Base-by-base conservation (phyloP, 495 filamentous ascomycete genomes). In the Paragyromitra xinjiangensis region DNA sequence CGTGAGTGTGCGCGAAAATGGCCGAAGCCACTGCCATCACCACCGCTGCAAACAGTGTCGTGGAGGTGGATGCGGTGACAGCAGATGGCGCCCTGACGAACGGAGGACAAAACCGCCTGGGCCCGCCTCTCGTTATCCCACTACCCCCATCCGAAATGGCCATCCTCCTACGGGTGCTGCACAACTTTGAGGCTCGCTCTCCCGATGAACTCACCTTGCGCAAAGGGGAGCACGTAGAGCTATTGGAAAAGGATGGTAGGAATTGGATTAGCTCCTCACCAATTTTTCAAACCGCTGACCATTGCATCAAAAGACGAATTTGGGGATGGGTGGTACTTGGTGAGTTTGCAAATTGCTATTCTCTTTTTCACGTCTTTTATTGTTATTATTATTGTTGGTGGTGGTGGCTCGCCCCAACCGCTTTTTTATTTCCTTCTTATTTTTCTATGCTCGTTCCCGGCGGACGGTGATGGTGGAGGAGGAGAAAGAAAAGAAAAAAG, bases 321-420 rank as follows among this genome's bases (percentile, higher is more conserved):
- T 84, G 92, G 92, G 64, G 96, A 99, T 85, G 96, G 95, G 67
- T 99, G 96, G 96, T 99, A 93, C 85, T 84, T 97, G 77, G 96
- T 97, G 37, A 90, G 91, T 75, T 62, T 51, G 19, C n/a, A 22
- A 56, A 14, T 65, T 65, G 53, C 26, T 14, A 59, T 59, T 37
- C n/a, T 34, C 29, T 34, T 34, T 34, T 34, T 3, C 3, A 11
- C 12, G 2, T 9, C 24, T 76, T 64, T 42, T 63, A 71, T 67
- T 64, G 64, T 19, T n/a, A 51, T 51, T 51, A 19, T 19, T 16
- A 51, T 56, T 42, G 22, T 70, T 78, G 69, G 19, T 56, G 56
- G 19, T 56, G 56, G 56, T 16, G 19, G 39, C 39, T 78, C 14
- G n/a, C 29, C 40, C 19, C 40, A 19, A 19, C 63, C 12, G 16